Percentiles rank a stretch among this genome's conserved stretches.
Evolutionary conservation across 2,329 filamentous ascomycete species (phyloP).

Genomic region (Triangularia verruculosa): DNA sequence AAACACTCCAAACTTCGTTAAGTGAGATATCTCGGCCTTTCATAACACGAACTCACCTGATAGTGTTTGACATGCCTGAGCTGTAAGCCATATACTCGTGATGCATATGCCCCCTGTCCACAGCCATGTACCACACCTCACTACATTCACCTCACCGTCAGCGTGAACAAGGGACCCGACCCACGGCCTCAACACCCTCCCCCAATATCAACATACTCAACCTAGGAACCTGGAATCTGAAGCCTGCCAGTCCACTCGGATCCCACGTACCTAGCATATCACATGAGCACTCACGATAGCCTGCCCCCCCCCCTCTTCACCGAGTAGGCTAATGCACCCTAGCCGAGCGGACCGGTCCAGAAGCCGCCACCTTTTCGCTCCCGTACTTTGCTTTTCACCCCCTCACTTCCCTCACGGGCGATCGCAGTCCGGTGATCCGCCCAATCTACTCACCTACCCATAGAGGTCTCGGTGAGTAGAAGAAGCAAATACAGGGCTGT

Average conservation of each 20-base stretch:
- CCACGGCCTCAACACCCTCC: not conserved
- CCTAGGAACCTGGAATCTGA: not conserved
- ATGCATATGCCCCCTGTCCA: not conserved
- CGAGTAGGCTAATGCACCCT: not conserved
- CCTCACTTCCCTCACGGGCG: not conserved
- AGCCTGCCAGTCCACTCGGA: not conserved
- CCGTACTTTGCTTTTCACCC: not conserved
- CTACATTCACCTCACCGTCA: not conserved
- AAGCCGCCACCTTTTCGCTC: constrained; percentile 1
- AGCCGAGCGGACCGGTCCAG: constrained; percentile 9
- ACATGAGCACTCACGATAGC: not conserved
- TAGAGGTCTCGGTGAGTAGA: constrained; percentile 1
- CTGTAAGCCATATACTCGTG: not conserved
- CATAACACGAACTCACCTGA: not conserved
- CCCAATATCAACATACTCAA: not conserved
- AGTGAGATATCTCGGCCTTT: not conserved
- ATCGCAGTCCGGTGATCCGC: not conserved
- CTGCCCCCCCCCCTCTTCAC: not conserved
- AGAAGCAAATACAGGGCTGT: not conserved
- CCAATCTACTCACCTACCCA: not conserved
- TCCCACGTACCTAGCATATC: not conserved
- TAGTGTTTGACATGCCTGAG: not conserved
- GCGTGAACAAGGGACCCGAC: not conserved
- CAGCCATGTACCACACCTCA: not conserved
- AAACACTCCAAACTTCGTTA: too few relatives aligned